phyloP scores from a whole-genome alignment of 768 basidiomycete genomes.

The Coprinopsis sp. region DNA sequence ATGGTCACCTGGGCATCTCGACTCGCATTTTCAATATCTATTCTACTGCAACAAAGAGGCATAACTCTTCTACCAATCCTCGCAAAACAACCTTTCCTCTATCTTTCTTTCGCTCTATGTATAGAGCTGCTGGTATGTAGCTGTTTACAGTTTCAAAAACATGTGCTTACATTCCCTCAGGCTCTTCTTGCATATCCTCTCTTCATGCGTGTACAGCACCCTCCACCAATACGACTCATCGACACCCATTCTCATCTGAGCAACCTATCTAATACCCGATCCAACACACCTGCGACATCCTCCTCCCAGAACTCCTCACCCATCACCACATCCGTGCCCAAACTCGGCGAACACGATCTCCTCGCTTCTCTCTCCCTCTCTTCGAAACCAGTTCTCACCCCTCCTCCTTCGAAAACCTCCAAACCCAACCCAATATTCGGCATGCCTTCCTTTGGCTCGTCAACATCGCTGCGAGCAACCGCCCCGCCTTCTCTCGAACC shows the following conservation, averaged over 20 bases:
- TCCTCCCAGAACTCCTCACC: constrained; percentile 16
- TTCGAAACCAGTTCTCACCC: constrained; percentile 51
- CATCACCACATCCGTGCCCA: constrained; percentile 16
- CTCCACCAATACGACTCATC: constrained; percentile 67
- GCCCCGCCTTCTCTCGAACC: too few relatives aligned
- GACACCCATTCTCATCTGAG: constrained; percentile 45
- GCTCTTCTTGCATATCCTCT: constrained; percentile 46
- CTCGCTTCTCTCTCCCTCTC: constrained; percentile 62
- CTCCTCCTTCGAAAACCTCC: too few relatives aligned
- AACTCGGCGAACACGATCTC: constrained; percentile 46
- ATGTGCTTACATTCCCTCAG: constrained; percentile 28
- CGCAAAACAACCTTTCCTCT: constrained; percentile 35
- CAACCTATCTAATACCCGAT: constrained; percentile 36
- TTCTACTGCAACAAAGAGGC: constrained; percentile 36
- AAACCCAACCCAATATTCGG: constrained; percentile 63
- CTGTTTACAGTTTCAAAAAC: constrained; percentile 2
- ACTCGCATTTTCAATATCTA: constrained; percentile 40
- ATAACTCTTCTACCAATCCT: constrained; percentile 31
- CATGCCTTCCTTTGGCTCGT: constrained; percentile 49
- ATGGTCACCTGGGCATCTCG: constrained; percentile 51
- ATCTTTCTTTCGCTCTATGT: constrained; percentile 40
- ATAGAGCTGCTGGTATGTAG: constrained; percentile 56
- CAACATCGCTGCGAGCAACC: constrained; percentile 20
- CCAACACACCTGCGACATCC: constrained; percentile 37
- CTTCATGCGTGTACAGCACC: constrained; percentile 59